Evolutionary conservation across 306 rosid species (phyloP), one percentile per base, ranked within the genome.

Genomic region (Quercus mongolica): DNA sequence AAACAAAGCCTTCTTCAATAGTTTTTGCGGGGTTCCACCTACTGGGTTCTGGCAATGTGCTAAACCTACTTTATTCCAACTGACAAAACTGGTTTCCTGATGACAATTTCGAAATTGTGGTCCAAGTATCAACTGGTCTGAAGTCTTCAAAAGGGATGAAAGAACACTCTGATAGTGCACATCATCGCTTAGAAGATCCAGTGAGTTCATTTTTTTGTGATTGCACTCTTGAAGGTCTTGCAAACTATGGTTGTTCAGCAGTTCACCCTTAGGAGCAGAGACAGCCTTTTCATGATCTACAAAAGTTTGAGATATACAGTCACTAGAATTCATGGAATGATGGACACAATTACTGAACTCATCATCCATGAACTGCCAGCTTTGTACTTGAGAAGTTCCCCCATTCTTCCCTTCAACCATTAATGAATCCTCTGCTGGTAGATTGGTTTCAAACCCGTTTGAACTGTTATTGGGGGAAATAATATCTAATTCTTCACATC

Each of bases 361-460:
- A 31, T 93, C 97, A 68, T 90, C 94, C 82, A 90, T 79, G 51
- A 90, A 74, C 79, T 86, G 93, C 98, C 97, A 93, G 89, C 88
- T 88, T 77, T 89, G 94, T 52, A 87, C 87, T 85, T 83, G 92
- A 74, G 92, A 90, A 78, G 86, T 82, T 31, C 81, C 89, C 30
- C 85, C 82, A 68, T 84, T 87, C 74, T 77, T 52, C 71, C 63
- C 85, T 68, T 92, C 92, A 57, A 82, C 78, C 82, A 88, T 78
- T 28, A 82, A 77, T 33, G 89, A 74, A 78, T 83, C 91, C 31
- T 90, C 86, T 17, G 78, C 86, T 35, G 67, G 63, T 79, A 82
- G 86, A 85, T 78, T 85, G 17, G 71, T 79, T 74, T 81, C 90
- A 52, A 86, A 69, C 4, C 85, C 88, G 59, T 86, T 83, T 19